phyloP scores from a whole-genome alignment of 164 flowering plant species.

The Sedum album region DNA sequence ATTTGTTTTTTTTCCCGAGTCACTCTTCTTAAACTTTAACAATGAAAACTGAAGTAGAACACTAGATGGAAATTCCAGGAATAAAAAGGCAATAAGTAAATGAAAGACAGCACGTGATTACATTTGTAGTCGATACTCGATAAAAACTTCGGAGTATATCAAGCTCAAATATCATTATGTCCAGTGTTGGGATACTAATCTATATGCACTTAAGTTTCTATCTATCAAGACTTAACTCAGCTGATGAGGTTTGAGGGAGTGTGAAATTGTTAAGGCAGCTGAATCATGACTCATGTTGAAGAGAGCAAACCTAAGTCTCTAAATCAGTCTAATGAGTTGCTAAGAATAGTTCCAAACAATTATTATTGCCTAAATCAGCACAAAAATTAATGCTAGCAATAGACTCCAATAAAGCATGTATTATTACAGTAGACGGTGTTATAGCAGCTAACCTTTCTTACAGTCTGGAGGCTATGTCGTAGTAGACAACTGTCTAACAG shows the following conservation, averaged over 20 bases:
- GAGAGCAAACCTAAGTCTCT: no score
- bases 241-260: no score
- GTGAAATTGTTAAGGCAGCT: background rate
- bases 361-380: background rate
- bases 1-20: background rate
- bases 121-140: background rate
- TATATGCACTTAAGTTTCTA: background rate
- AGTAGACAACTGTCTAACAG: background rate
- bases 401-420: background rate
- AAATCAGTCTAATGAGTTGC: no score
- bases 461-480: slow-evolving; percentile 2
- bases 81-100: background rate
- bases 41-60: background rate
- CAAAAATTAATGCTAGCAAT: background rate
- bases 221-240: no score
- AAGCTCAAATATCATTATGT: background rate
- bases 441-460: background rate
- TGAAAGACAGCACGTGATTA: background rate
- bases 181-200: background rate
- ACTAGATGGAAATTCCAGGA: background rate
- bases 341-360: background rate
- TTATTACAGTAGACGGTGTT: background rate
- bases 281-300: background rate
- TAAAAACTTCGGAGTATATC: background rate
- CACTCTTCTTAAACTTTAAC: background rate